A percentile compares a stretch with the other conserved stretches of the same genome.
Evolutionary conservation across 805 yeast species (phyloP).

Genomic region (Barnettozyma siamensis): DNA sequence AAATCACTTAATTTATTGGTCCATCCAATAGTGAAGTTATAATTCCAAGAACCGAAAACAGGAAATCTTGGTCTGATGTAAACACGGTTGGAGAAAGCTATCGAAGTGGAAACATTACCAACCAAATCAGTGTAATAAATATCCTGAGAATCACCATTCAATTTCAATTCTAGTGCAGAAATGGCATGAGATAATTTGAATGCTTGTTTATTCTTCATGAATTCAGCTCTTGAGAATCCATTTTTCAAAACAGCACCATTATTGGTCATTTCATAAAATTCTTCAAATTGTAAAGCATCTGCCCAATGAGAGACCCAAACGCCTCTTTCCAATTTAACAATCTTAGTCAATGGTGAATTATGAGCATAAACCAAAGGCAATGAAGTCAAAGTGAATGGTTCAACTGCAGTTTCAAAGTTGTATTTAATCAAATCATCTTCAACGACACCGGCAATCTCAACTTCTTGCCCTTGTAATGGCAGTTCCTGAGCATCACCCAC

Average conservation of each 20-base stretch:
- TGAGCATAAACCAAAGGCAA: slow-evolving; percentile 57
- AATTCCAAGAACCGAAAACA: slow-evolving; percentile 93
- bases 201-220: slow-evolving; percentile 50
- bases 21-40: slow-evolving; percentile 97
- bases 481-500: slow-evolving; percentile 42
- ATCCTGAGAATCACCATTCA: slow-evolving; percentile 50
- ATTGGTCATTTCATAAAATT: slow-evolving; percentile 76
- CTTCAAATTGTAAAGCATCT: slow-evolving; percentile 67
- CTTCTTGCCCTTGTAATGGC: slow-evolving; percentile 25
- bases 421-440: slow-evolving; percentile 38
- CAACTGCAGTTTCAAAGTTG: slow-evolving; percentile 45
- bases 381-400: slow-evolving; percentile 43
- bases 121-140: slow-evolving; percentile 83
- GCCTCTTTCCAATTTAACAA: slow-evolving; percentile 58
- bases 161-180: slow-evolving; percentile 50
- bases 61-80: slow-evolving; percentile 85
- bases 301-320: slow-evolving; percentile 90
- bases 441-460: slow-evolving; percentile 34
- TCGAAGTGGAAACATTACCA: slow-evolving; percentile 85
- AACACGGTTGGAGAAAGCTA: slow-evolving; percentile 32
- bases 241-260: slow-evolving; percentile 60
- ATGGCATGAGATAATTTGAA: slow-evolving; percentile 53
- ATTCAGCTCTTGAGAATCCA: slow-evolving; percentile 80
- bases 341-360: slow-evolving; percentile 59
- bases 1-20: slow-evolving; percentile 50